Base-by-base conservation (phyloP, 2,329 filamentous ascomycete species). In the Neodidymelliopsis sp. region DNA sequence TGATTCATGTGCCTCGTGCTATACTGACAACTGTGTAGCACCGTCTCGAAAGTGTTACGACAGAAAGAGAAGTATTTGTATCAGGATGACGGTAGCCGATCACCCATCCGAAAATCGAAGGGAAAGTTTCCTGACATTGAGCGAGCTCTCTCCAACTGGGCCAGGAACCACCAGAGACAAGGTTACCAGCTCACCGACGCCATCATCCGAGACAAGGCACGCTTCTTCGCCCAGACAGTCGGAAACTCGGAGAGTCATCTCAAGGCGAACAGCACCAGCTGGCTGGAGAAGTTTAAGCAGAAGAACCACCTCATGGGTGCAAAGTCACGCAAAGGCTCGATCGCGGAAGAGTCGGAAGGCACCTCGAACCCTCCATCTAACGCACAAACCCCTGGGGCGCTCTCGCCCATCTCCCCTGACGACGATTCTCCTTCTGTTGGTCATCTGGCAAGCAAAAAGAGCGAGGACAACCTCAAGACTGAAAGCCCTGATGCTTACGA, bases 231-330 rank as follows among this genome's bases (percentile, higher is more conserved):
- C 10, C 86, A 83, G 29, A 88, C 84, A 18, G 88, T 87, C 24
- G 86, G 85, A 19, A 84, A 85, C 48, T 83, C 85, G 3, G 90
- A 96, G 43, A 85, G 81, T 55, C 84, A 90, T 38, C 74, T 88
- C 46, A 89, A 88, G 63, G 83, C 83, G 37, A 83, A 90, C 57
- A 94, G 84, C 59, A 79, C 84, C 22, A 86, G 81, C 59, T 97
- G 93, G 92, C 81, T 97, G 24, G 91, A 96, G 66, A 95, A 94
- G 70, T 97, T 97, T 79, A 96, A 97, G 78, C 85, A 91, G 69
- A 96, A 93, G 76, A 88, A 96, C 70, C 85, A 82, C 56, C 67
- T 87, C 9, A 72, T 78, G 59, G 78, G 80, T 27, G 75, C 80
- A 9, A 81, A 80, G 60, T 77, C 78, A 33, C 74, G 82, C 34